Evolutionary conservation across 1,284 basidiomycete genomes (phyloP), one percentile per base, ranked within the genome.

Genomic region (Phellinidium pouzarii): DNA sequence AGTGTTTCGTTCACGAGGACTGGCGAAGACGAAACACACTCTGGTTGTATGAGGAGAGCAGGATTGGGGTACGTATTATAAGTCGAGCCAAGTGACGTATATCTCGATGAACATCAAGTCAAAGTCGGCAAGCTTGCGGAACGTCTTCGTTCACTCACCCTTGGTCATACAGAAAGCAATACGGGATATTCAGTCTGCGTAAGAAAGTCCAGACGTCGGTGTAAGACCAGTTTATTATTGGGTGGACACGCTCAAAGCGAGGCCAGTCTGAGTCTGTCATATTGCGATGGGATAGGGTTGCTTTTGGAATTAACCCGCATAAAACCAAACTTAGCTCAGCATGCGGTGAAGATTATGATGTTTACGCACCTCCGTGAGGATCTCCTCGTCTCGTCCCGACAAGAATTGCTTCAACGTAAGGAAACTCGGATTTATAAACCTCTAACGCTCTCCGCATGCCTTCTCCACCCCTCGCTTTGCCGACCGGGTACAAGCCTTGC

Each of bases 141-240:
- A 36, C 6, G 19, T 7, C 4, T 44, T 26, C 47, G 31, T n/a
- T 48, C 9, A 62, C 81, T 53, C 58, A 93, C 87, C 96, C 96
- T 68, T 89, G 76, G 63, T 99, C 93, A 63, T 99, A 99, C 40
- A 99, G 68, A 25, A 66, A 64, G 65, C 95, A 99, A 67, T 95
- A 99, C 2, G 84, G 87, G 9, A 98, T 80, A 1, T 81, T 66
- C 7, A 95, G 72, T 54, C 75, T 74, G 5, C 84, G 74, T 34
- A 99, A 71, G 70, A 95, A 99, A 1, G 73, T 70, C 96, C 96
- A 99, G 1, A 99, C 81, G 57, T 96, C 83, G 1, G 70, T 65
- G 68, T 99, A 99, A 0, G 80, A 75, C 95, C 95, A 99, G 65
- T 97, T 87, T 47, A 99, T 87, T 61, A 99, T 91, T 0, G 96